Percentiles rank a stretch among this genome's conserved stretches.
These are phyloP conservation scores for Penicillium mononematosum DNA, from an alignment of 495 filamentous ascomycete genomes.

Conservation along the genomic window DNA sequence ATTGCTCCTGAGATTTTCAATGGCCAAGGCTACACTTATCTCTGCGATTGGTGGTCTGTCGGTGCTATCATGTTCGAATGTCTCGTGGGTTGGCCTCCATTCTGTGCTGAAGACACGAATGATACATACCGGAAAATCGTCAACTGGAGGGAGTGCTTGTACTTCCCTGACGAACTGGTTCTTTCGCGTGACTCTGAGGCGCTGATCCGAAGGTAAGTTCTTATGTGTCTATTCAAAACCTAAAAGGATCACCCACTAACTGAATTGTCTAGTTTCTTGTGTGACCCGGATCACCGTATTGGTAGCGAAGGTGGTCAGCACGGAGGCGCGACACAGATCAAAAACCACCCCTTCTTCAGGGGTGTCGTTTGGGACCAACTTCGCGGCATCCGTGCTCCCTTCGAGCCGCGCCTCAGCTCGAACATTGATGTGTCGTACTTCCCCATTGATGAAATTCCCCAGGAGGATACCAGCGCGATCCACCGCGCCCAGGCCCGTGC, in stretches of 20 bases:
- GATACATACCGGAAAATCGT: slow-evolving; percentile 99
- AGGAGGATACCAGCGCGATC: slow-evolving; percentile 75
- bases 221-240: neutral
- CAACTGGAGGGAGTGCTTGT: slow-evolving; percentile 91
- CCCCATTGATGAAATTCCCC: slow-evolving; percentile 95
- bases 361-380: slow-evolving; percentile 92
- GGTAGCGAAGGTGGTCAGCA: slow-evolving; percentile 62
- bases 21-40: slow-evolving; percentile 89
- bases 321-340: slow-evolving; percentile 83
- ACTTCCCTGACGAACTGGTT: slow-evolving; percentile 93
- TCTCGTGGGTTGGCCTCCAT: slow-evolving; percentile 97
- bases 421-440: slow-evolving; percentile 98
- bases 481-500: slow-evolving; percentile 65
- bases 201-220: slow-evolving; percentile 73
- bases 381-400: slow-evolving; percentile 88
- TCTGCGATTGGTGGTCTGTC: slow-evolving; percentile 98
- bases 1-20: slow-evolving; percentile 98
- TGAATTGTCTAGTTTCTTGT: slow-evolving; percentile 69
- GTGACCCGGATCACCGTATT: slow-evolving; percentile 85
- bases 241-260: slow-evolving; percentile 16
- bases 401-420: slow-evolving; percentile 87
- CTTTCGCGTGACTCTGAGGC: slow-evolving; percentile 84
- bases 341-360: slow-evolving; percentile 90
- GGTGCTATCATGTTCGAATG: slow-evolving; percentile 99
- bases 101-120: slow-evolving; percentile 95